Percentiles rank a stretch among this genome's conserved stretches.
These are phyloP conservation scores for Pogostemon cablin DNA, from an alignment of 257 asterid genomes.

Conservation along the genomic window DNA sequence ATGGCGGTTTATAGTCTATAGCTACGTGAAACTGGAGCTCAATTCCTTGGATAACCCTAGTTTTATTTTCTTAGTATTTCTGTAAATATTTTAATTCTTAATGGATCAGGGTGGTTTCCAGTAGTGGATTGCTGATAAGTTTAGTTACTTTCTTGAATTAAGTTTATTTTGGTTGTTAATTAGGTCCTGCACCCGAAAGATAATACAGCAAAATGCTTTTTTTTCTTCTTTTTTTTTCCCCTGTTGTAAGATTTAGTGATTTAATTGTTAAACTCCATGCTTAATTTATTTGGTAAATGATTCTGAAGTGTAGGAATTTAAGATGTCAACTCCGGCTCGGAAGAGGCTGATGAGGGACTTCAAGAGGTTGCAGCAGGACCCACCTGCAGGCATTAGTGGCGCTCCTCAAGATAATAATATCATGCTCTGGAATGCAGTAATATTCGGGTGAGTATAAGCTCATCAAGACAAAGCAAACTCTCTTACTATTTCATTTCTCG, in stretches of 20 bases:
- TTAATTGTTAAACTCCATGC: too few species aligned
- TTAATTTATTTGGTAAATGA: too few species aligned
- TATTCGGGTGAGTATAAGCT: conserved; percentile 55
- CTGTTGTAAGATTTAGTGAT: too few species aligned
- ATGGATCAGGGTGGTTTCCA: too few species aligned
- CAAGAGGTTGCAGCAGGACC: conserved; percentile 80
- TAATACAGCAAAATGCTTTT: too few species aligned
- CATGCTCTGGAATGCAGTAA: conserved; percentile 84
- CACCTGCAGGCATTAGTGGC: conserved; percentile 80
- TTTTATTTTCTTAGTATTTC: not conserved
- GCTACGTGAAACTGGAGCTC: conserved; percentile 20
- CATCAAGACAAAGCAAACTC: not conserved
- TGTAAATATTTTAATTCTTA: not conserved
- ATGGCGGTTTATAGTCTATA: not conserved
- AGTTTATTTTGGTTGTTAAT: too few species aligned
- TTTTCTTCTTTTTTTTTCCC: too few species aligned
- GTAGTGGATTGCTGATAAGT: too few species aligned
- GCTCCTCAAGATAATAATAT: conserved; percentile 82
- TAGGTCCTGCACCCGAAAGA: too few species aligned
- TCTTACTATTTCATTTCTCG: conserved; percentile 6
- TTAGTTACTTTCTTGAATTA: too few species aligned
- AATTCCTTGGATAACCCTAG: conserved; percentile 8
- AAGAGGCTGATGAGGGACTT: conserved; percentile 89
- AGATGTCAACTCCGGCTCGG: conserved; percentile 79
- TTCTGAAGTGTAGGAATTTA: conserved; percentile 30